Evolutionary conservation across 257 asterid species (phyloP), one percentile per base, ranked within the genome.

Genomic region (Capsicum chinense): DNA sequence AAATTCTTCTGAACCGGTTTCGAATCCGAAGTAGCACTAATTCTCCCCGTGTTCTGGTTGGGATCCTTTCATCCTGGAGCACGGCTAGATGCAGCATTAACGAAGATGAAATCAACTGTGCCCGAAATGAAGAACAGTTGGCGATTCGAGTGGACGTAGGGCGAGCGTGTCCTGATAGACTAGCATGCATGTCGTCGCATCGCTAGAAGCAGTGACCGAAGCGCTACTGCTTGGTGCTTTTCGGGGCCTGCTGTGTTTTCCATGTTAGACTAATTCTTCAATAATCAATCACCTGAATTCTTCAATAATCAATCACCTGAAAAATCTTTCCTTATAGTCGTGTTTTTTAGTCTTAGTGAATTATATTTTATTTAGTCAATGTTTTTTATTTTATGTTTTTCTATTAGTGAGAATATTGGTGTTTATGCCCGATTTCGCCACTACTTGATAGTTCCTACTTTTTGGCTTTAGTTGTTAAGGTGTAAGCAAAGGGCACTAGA

Each of bases 171-270:
- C 91, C 44, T 88, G 91, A 81, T 88, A 85, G 33, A 0, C 85
- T 89, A 85, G 13, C n/a, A 88, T 26, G 33, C 33, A 26, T 26
- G 33, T 26, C 56, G 79, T 85, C 88, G 26, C 91, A 88, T 52
- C 56, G 10, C 57, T 88, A 88, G 82, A 88, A 88, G 9, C 33
- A 26, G 33, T 26, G 76, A 87, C 0, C 91, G 88, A 11, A 88
- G 87, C 5, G 89, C 91, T 66, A 88, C 91, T 16, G 91, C 91
- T 42, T 88, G 91, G 89, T 88, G 91, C 68, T 88, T 88, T 0
- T 86, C 87, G 13, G 87, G 88, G 0, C 91, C 91, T 6, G 91
- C 91, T 14, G 91, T 68, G 86, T 86, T 88, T 39, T 86, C 81
- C 33, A 26, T 26, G 33, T 26, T 26, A 26, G 33, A 26, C 33